Percentiles rank a stretch among this genome's conserved stretches.
phyloP scores from a whole-genome alignment of 1,284 basidiomycete species.

The Tausonia pullulans region DNA sequence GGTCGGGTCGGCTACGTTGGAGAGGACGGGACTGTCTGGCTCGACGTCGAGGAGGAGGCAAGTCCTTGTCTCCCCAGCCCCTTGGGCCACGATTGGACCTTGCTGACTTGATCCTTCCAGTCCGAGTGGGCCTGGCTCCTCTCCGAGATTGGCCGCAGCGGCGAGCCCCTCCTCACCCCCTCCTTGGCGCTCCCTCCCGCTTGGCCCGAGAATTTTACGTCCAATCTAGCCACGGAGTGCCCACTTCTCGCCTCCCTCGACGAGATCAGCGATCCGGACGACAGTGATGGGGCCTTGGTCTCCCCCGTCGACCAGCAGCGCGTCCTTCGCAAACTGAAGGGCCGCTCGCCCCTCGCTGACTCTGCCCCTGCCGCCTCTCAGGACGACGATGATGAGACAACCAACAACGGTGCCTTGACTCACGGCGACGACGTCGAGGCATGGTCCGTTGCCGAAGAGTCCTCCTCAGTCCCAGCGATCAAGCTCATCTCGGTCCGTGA shows the following conservation, averaged over 20 bases:
- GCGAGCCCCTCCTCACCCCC: constrained; percentile 7
- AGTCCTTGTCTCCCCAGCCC: background rate
- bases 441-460: no score
- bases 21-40: constrained; percentile 26
- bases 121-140: constrained; percentile 16
- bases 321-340: no score
- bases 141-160: constrained; percentile 6
- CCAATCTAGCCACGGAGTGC: background rate
- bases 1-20: constrained; percentile 20
- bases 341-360: no score
- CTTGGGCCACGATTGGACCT: background rate
- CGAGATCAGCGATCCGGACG: no score
- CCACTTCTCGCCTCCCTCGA: background rate
- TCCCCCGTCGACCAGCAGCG: background rate
- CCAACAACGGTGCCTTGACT: no score
- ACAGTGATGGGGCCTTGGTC: no score
- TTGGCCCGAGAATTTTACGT: constrained; percentile 12
- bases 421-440: no score
- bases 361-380: no score
- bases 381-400: no score
- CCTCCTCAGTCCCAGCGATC: no score
- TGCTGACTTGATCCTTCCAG: background rate
- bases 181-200: background rate
- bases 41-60: constrained; percentile 29
- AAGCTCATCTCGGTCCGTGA: no score